phyloP scores from a whole-genome alignment of 169 alveolate genomes.

The Eimeria praecox region DNA sequence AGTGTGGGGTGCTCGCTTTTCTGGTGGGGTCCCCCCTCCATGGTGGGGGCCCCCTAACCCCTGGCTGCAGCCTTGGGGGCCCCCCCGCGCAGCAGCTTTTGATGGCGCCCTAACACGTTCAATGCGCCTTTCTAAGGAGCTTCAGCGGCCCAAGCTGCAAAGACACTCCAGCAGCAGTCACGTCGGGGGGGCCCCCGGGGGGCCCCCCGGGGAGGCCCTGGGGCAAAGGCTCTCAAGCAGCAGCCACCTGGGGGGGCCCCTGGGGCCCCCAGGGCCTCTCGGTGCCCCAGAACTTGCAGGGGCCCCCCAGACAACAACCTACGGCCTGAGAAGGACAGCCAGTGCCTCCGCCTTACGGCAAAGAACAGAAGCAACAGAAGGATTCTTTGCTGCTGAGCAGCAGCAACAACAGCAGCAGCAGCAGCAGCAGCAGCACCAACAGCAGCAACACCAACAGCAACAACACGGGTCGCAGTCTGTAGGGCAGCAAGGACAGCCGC shows the following conservation, averaged over 20 bases:
- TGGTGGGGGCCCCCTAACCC: constrained; percentile 15
- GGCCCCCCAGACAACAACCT: neutral
- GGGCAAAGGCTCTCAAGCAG: too few relatives aligned
- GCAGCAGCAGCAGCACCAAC: constrained; percentile 1
- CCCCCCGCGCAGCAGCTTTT: neutral
- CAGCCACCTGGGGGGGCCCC: neutral
- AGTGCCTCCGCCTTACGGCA: neutral
- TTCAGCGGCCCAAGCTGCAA: neutral
- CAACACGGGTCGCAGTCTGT: neutral
- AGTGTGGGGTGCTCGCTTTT: neutral
- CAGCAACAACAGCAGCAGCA: neutral
- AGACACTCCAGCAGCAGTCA: constrained; percentile 3
- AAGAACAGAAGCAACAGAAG: neutral
- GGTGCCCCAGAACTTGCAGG: constrained; percentile 7
- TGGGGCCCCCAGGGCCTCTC: neutral
- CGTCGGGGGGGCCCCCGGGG: neutral
- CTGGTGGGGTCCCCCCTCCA: neutral
- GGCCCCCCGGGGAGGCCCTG: neutral
- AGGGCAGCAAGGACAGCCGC: neutral
- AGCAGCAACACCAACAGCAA: neutral
- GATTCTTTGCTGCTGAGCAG: neutral
- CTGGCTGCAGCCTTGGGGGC: neutral
- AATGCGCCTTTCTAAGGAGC: neutral
- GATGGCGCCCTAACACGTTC: neutral
- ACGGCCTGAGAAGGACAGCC: constrained; percentile 3